phyloP scores from a whole-genome alignment of 2,329 filamentous ascomycete genomes.

The Penicillium sp. region DNA sequence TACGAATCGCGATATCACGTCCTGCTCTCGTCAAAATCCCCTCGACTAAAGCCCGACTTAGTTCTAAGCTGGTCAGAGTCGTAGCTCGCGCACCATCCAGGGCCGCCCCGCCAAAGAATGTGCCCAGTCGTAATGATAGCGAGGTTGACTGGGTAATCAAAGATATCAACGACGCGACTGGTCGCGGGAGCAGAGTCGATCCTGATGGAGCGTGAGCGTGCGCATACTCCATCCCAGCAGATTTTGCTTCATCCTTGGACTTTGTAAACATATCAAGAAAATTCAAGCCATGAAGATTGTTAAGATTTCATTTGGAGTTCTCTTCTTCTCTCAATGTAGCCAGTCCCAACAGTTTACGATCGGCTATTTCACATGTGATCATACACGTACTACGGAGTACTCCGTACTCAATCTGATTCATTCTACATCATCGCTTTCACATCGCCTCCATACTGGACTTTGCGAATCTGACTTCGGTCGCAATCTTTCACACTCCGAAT shows the following conservation, averaged over 20 bases:
- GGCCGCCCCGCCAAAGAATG: conserved; percentile 44
- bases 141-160: conserved; percentile 47
- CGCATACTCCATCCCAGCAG: neutral
- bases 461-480: conserved; percentile 33
- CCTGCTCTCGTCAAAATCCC: conserved; percentile 45
- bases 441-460: conserved; percentile 38
- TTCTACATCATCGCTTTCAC: conserved; percentile 33
- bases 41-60: conserved; percentile 47
- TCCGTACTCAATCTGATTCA: neutral
- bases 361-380: conserved; percentile 7
- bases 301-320: no score
- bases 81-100: conserved; percentile 46
- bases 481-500: conserved; percentile 42
- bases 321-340: neutral
- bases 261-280: neutral
- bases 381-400: neutral
- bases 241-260: neutral
- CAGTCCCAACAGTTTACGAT: neutral
- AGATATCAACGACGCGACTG: conserved; percentile 46
- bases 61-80: conserved; percentile 45
- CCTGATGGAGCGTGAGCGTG: conserved; percentile 18
- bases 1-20: conserved; percentile 43
- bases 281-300: neutral
- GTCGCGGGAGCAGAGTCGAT: conserved; percentile 42
- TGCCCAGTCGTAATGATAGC: conserved; percentile 44